A percentile compares a stretch with the other conserved stretches of the same genome.
phyloP scores from a whole-genome alignment of 768 basidiomycete genomes.

The Kwoniella pini region DNA sequence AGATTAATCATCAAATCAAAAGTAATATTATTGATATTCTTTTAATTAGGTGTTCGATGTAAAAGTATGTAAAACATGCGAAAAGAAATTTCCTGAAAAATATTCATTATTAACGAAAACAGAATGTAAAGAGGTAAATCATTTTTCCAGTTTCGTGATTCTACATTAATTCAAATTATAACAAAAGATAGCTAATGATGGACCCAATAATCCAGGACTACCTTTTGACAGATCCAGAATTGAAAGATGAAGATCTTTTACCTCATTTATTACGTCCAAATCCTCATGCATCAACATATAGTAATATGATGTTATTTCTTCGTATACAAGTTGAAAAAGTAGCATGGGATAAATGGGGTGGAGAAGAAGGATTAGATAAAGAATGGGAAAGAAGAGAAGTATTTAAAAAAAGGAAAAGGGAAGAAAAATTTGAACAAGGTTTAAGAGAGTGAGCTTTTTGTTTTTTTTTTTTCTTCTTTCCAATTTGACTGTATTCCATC shows the following conservation, averaged over 20 bases:
- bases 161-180: too few relatives aligned
- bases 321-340: conserved; percentile 86
- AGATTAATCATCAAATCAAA: background rate
- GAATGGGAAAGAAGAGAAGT: conserved; percentile 77
- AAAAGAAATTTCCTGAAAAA: conserved; percentile 84
- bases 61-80: conserved; percentile 84
- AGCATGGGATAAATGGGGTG: conserved; percentile 98
- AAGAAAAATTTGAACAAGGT: conserved; percentile 91
- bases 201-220: conserved; percentile 67
- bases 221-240: conserved; percentile 88
- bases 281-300: conserved; percentile 90
- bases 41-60: conserved; percentile 69
- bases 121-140: conserved; percentile 85
- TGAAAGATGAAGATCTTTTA: conserved; percentile 85
- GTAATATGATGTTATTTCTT: conserved; percentile 98
- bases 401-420: conserved; percentile 86
- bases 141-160: too few relatives aligned
- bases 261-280: conserved; percentile 94
- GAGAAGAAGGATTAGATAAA: conserved; percentile 81
- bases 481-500: background rate
- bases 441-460: conserved; percentile 63
- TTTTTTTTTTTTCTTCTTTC: background rate
- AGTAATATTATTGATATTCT: too few relatives aligned
- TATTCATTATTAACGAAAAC: conserved; percentile 97
- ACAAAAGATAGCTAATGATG: background rate